A percentile compares a stretch with the other conserved stretches of the same genome.
Evolutionary conservation across 352 stramenopile species (phyloP).

Genomic region (Pythium brachiatum): DNA sequence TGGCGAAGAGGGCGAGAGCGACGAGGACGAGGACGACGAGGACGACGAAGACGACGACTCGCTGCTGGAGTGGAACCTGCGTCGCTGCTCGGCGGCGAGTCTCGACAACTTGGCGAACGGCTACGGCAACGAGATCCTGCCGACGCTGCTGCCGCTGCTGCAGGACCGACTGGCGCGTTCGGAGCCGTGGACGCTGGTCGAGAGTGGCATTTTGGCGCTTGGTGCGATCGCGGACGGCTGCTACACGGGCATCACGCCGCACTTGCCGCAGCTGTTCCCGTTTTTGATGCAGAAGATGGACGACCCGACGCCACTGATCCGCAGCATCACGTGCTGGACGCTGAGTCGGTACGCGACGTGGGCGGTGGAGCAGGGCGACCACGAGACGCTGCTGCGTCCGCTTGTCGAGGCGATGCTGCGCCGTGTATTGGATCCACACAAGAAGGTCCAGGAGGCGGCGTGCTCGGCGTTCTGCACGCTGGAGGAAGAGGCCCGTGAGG

Average conservation of each 20-base stretch:
- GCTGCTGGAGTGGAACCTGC: slow-evolving; percentile 94
- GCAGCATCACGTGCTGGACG: slow-evolving; percentile 95
- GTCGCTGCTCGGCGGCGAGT: slow-evolving; percentile 92
- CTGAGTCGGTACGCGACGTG: slow-evolving; percentile 91
- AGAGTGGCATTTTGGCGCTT: slow-evolving; percentile 95
- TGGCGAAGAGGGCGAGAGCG: slow-evolving; percentile 52
- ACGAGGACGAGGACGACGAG: slow-evolving; percentile 88
- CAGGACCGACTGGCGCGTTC: slow-evolving; percentile 88
- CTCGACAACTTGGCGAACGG: slow-evolving; percentile 93
- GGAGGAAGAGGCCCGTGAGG: slow-evolving; percentile 91
- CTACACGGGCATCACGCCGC: slow-evolving; percentile 90
- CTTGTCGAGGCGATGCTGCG: slow-evolving; percentile 87
- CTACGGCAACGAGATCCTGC: slow-evolving; percentile 93
- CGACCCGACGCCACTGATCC: slow-evolving; percentile 85
- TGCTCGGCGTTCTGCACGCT: slow-evolving; percentile 95
- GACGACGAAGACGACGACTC: slow-evolving; percentile 93
- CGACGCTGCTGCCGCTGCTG: slow-evolving; percentile 88
- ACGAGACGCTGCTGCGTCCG: slow-evolving; percentile 65
- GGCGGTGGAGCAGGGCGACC: slow-evolving; percentile 91
- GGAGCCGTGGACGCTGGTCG: slow-evolving; percentile 92
- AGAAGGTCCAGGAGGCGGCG: slow-evolving; percentile 94
- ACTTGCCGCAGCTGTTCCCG: slow-evolving; percentile 92
- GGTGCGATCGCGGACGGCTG: slow-evolving; percentile 94
- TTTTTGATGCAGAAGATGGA: slow-evolving; percentile 94
- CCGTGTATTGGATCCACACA: slow-evolving; percentile 89